phyloP scores from a whole-genome alignment of 129 eudicot genomes.

The Lonicera japonica region DNA sequence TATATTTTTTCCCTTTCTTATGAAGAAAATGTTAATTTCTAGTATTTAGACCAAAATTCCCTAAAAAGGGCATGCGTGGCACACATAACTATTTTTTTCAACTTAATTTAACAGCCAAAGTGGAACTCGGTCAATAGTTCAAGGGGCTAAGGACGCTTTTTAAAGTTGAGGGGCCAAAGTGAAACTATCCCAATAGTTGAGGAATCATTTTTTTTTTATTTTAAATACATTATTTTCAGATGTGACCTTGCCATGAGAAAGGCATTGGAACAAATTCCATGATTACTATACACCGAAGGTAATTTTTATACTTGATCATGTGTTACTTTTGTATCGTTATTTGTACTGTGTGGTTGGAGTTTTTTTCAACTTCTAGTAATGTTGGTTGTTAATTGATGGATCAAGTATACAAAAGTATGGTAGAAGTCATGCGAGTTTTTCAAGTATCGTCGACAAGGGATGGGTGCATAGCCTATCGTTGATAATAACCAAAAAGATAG shows the following conservation, averaged over 20 bases:
- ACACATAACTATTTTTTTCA: background rate
- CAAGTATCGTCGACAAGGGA: too few species aligned
- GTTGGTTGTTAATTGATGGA: too few species aligned
- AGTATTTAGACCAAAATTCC: background rate
- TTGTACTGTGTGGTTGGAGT: background rate
- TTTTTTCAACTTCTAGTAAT: too few species aligned
- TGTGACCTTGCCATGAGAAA: conserved; percentile 43
- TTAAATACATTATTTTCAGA: conserved; percentile 15
- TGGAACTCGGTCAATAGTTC: too few species aligned
- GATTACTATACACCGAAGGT: background rate
- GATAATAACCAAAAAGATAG: too few species aligned
- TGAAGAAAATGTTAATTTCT: too few species aligned
- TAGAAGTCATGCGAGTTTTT: too few species aligned
- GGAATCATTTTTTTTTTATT: background rate
- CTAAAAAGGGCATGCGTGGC: background rate
- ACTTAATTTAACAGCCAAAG: background rate
- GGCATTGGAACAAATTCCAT: conserved; percentile 28
- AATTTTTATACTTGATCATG: background rate
- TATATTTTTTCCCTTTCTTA: too few species aligned
- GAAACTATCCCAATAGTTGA: too few species aligned
- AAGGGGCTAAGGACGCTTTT: background rate
- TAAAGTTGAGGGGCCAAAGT: too few species aligned
- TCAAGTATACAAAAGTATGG: too few species aligned
- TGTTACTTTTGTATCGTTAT: background rate
- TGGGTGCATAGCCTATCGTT: too few species aligned